These are phyloP conservation scores for Bothriochloa decipiens DNA, from an alignment of 176 grass and related monocot genomes.

Conservation along the genomic window DNA sequence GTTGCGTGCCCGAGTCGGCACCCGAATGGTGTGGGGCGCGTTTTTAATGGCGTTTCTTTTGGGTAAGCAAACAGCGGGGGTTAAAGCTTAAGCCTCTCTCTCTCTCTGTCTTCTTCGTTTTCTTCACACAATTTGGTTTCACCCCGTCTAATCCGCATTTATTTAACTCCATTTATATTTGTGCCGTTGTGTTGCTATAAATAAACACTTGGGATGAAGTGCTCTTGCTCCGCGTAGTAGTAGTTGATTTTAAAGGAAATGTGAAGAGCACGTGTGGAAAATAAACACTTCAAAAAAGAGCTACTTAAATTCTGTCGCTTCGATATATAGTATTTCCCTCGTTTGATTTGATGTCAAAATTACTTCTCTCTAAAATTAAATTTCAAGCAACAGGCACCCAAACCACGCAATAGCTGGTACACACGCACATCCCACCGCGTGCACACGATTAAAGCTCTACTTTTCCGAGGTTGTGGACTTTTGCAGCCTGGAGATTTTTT, in stretches of 20 bases:
- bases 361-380: no score
- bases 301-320: background rate
- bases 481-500: background rate
- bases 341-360: background rate
- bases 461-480: background rate
- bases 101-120: background rate
- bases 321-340: background rate
- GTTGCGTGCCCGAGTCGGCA: conserved; percentile 41
- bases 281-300: no score
- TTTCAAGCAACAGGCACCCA: background rate
- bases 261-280: no score
- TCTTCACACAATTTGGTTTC: background rate
- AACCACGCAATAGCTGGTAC: background rate
- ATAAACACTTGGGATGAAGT: background rate
- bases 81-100: background rate
- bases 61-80: background rate
- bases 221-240: no score
- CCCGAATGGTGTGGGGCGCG: background rate
- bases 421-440: background rate
- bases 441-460: background rate
- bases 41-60: background rate
- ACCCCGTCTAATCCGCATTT: background rate
- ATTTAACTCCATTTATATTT: background rate
- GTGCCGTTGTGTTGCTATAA: background rate
- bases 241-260: no score